phyloP scores from a whole-genome alignment of 129 eudicot species.

The Artemisia argyi region DNA sequence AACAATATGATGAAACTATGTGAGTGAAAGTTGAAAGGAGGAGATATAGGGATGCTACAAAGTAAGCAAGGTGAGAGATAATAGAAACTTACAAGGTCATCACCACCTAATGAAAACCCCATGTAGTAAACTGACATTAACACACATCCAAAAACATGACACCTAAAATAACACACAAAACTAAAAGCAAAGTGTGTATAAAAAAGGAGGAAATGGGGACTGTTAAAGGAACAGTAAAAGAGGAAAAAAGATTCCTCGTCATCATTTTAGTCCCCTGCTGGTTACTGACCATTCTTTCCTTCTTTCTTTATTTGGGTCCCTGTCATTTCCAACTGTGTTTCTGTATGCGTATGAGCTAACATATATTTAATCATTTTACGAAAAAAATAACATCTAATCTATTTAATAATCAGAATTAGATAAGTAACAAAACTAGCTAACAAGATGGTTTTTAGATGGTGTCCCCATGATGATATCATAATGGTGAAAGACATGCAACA shows the following conservation, averaged over 20 bases:
- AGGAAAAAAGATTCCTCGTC: conserved; percentile 36
- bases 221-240: conserved; percentile 50
- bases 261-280: conserved; percentile 31
- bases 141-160: conserved; percentile 28
- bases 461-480: too few species aligned
- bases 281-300: conserved; percentile 33
- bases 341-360: conserved; percentile 31
- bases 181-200: conserved; percentile 12
- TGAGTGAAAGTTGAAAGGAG: conserved; percentile 14
- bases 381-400: too few species aligned
- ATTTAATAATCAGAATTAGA: too few species aligned
- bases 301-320: conserved; percentile 53
- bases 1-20: conserved; percentile 8
- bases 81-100: conserved; percentile 27
- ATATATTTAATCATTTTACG: too few species aligned
- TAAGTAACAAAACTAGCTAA: too few species aligned
- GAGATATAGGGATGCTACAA: conserved; percentile 12
- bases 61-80: conserved; percentile 12
- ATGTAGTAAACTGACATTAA: conserved; percentile 33
- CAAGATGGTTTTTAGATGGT: too few species aligned
- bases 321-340: conserved; percentile 12
- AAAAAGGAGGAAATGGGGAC: conserved; percentile 12
- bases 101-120: conserved; percentile 35
- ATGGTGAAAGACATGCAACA: too few species aligned
- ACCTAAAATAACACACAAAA: conserved; percentile 26